Conservation (phyloP, 208 protist species). For the Trypanosoma grayi region DNA sequence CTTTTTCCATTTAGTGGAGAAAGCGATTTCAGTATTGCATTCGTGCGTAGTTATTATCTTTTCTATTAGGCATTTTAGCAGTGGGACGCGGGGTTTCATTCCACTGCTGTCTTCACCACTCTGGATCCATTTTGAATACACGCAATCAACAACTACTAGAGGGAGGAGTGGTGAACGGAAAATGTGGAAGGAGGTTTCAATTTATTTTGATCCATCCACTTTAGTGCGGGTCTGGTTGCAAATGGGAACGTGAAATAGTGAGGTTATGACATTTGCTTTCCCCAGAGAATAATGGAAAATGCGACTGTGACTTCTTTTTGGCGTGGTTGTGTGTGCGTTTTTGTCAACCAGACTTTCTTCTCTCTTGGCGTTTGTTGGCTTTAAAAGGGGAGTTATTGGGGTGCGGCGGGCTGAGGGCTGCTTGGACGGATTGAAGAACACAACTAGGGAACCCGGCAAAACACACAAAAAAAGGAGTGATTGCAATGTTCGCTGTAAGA, state of each 20-base stretch:
- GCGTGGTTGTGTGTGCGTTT: neutral
- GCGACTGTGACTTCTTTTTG: neutral
- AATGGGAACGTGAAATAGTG: too few relatives aligned
- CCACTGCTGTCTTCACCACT: too few relatives aligned
- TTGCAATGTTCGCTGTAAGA: slow-evolving; percentile 54
- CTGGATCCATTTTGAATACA: too few relatives aligned
- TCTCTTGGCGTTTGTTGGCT: neutral
- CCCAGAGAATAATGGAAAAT: neutral
- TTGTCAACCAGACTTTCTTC: neutral
- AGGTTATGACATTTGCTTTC: neutral
- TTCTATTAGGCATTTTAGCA: neutral
- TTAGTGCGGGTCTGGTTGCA: too few relatives aligned
- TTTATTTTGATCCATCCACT: too few relatives aligned
- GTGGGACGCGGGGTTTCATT: too few relatives aligned
- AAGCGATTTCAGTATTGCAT: neutral
- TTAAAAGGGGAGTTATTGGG: neutral
- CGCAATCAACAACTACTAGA: too few relatives aligned
- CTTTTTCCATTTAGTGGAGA: neutral
- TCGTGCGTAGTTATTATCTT: neutral
- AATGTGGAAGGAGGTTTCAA: too few relatives aligned
- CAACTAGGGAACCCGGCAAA: too few relatives aligned
- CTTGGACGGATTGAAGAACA: neutral
- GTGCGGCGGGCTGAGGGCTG: neutral
- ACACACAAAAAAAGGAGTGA: neutral
- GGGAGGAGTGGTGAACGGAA: too few relatives aligned